phyloP scores from a whole-genome alignment of 495 filamentous ascomycete species.

The Hypoxylon fragiforme region DNA sequence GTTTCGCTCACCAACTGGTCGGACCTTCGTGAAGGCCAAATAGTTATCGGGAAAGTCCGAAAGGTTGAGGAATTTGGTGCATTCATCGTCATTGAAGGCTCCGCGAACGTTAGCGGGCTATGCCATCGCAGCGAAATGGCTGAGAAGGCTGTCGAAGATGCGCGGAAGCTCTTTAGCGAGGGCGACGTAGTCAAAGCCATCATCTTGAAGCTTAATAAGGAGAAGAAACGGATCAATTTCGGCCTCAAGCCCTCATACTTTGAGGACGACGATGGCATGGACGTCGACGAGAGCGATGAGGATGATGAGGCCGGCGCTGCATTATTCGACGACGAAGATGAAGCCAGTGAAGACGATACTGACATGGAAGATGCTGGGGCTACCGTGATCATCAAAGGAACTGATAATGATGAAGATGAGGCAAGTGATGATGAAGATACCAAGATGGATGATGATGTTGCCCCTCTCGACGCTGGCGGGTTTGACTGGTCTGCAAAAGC shows the following conservation, averaged over 20 bases:
- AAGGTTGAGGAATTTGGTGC: conserved; percentile 94
- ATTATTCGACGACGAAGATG: conserved; percentile 49
- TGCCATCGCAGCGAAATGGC: conserved; percentile 92
- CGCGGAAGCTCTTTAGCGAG: conserved; percentile 78
- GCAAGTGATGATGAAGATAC: conserved; percentile 53
- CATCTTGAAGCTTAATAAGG: conserved; percentile 73
- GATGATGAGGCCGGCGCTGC: conserved; percentile 55
- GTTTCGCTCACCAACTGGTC: conserved; percentile 66
- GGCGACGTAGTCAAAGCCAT: conserved; percentile 91
- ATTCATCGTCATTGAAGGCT: conserved; percentile 86
- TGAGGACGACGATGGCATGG: conserved; percentile 60
- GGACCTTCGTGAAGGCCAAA: conserved; percentile 75
- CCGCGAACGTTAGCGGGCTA: conserved; percentile 82
- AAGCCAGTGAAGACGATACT: conserved; percentile 48
- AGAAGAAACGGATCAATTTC: conserved; percentile 77
- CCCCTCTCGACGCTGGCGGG: conserved; percentile 72
- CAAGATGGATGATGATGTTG: conserved; percentile 51
- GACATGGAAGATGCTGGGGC: conserved; percentile 56
- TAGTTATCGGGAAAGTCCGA: conserved; percentile 84
- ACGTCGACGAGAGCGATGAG: conserved; percentile 50
- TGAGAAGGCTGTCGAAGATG: conserved; percentile 74
- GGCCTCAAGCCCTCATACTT: conserved; percentile 94
- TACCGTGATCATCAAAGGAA: conserved; percentile 54
- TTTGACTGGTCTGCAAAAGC: conserved; percentile 85
- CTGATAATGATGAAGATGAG: conserved; percentile 44